Percentiles rank a stretch among this genome's conserved stretches.
Evolutionary conservation across 306 rosid genomes (phyloP).

Genomic region (Prunus mume): DNA sequence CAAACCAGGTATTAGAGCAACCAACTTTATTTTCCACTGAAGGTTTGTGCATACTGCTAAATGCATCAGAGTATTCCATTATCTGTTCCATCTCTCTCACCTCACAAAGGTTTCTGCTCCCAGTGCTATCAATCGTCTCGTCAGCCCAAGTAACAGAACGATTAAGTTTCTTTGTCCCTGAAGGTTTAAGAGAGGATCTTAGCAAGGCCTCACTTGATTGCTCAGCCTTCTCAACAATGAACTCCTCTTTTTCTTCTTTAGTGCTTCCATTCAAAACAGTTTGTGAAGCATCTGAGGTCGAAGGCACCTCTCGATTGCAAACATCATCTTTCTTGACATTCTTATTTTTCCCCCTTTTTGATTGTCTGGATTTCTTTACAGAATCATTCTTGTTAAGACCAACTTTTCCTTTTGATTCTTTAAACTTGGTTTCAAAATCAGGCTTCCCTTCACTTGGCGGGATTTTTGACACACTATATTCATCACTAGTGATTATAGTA

Average conservation of each 20-base stretch:
- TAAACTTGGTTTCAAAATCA: slow-evolving; percentile 28
- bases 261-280: slow-evolving; percentile 28
- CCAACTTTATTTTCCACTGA: slow-evolving; percentile 37
- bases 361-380: slow-evolving; percentile 30
- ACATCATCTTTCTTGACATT: slow-evolving; percentile 21
- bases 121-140: slow-evolving; percentile 36
- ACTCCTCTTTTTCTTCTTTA: slow-evolving; percentile 34
- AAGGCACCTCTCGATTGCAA: slow-evolving; percentile 40
- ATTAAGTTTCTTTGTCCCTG: slow-evolving; percentile 46
- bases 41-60: slow-evolving; percentile 10
- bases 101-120: slow-evolving; percentile 48
- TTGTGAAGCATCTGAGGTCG: slow-evolving; percentile 34
- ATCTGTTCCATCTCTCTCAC: slow-evolving; percentile 40
- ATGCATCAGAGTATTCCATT: slow-evolving; percentile 19
- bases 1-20: slow-evolving; percentile 62
- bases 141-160: slow-evolving; percentile 95
- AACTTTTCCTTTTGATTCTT: slow-evolving; percentile 20
- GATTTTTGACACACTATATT: slow-evolving; percentile 74
- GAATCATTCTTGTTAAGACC: slow-evolving; percentile 11
- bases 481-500: slow-evolving; percentile 62
- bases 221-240: slow-evolving; percentile 30
- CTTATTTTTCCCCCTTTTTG: slow-evolving; percentile 30
- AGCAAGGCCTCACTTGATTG: slow-evolving; percentile 27
- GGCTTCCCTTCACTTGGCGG: slow-evolving; percentile 38
- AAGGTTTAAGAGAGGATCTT: slow-evolving; percentile 68